Base-by-base conservation (phyloP, 257 asterid species). In the Ocimum tenuiflorum region DNA sequence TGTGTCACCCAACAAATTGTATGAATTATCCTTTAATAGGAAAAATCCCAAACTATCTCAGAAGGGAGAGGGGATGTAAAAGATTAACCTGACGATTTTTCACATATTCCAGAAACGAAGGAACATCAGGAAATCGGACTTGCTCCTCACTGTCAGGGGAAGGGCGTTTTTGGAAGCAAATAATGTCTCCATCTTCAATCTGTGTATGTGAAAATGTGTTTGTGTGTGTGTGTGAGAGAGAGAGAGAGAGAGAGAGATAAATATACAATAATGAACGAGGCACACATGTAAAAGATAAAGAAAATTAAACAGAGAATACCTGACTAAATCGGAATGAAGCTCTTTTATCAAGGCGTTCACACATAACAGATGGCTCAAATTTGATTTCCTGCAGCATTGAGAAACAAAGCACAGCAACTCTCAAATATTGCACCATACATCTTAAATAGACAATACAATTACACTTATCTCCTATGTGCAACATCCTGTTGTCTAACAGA, bases 181-280 rank as follows among this genome's bases (percentile, higher is more conserved):
- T 82, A 39, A 94, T 90, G 73, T 94, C 99, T 63, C 99, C 99
- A 72, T 94, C 97, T 88, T 88, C 99, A 65, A 94, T 82, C 99
- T 94, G 77, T 39, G n/a, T n/a, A n/a, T n/a, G n/a, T n/a, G n/a
- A n/a, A n/a, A n/a, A n/a, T n/a, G n/a, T n/a, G n/a, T n/a, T n/a
- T n/a, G n/a, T n/a, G n/a, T n/a, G n/a, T n/a, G n/a, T n/a, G 52
- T 1, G 53, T 4, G 24, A 8, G 22, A 10, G 20, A 39, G 48
- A 10, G 3, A 7, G 24, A 22, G 17, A 8, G 24, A 19, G 52
- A n/a, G n/a, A n/a, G n/a, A n/a, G n/a, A n/a, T 56, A 15, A 60
- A 75, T 50, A 61, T 14, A 39, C 19, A 29, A 29, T 36, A 50
- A 39, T 39, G 17, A 57, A 56, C 41, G 35, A 54, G 33, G 70